Evolutionary conservation across 1,284 basidiomycete species (phyloP).

Genomic region (Malassezia equina): DNA sequence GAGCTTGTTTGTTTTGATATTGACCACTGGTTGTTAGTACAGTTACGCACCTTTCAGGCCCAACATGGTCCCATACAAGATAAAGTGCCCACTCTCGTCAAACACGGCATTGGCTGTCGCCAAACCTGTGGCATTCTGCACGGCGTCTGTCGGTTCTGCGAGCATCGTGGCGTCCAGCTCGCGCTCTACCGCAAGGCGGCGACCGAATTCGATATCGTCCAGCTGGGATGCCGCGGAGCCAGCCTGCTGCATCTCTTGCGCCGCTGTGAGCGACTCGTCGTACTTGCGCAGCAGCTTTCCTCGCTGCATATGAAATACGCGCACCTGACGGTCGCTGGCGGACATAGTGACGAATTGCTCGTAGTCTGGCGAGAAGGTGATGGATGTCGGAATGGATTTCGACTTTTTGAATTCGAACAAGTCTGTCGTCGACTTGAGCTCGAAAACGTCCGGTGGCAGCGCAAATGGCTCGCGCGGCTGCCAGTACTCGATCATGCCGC

Average conservation of each 20-base stretch:
- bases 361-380: conserved; percentile 79
- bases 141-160: conserved; percentile 50
- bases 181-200: conserved; percentile 78
- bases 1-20: conserved; percentile 88
- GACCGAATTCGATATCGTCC: conserved; percentile 99
- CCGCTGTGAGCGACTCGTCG: conserved; percentile 81
- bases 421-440: conserved; percentile 81
- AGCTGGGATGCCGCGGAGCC: conserved; percentile 79
- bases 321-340: conserved; percentile 79
- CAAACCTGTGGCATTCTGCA: conserved; percentile 26
- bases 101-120: conserved; percentile 60
- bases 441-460: conserved; percentile 65
- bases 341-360: conserved; percentile 84
- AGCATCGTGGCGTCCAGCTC: conserved; percentile 69
- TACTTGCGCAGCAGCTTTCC: conserved; percentile 86
- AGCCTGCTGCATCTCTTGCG: conserved; percentile 70
- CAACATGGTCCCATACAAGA: conserved; percentile 82
- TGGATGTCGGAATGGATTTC: conserved; percentile 68
- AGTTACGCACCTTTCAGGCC: conserved; percentile 75
- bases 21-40: conserved; percentile 60
- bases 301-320: conserved; percentile 79
- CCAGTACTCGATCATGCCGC: conserved; percentile 96
- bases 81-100: conserved; percentile 91
- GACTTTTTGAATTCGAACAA: conserved; percentile 98
- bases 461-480: conserved; percentile 73